Evolutionary conservation across 805 yeast species (phyloP), one percentile per base, ranked within the genome.

Genomic region (Starmerella bombi): DNA sequence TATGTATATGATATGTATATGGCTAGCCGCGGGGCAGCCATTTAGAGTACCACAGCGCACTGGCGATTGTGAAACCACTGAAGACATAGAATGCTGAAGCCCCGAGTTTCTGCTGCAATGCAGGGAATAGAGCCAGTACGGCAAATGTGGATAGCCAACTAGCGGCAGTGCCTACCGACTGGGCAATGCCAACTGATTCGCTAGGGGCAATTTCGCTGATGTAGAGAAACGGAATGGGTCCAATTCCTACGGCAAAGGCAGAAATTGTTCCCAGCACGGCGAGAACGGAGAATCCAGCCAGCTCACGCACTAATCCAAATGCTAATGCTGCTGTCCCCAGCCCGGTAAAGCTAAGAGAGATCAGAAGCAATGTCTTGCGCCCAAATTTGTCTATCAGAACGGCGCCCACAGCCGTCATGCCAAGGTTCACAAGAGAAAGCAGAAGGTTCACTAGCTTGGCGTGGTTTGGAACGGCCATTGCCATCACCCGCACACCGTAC

Each of bases 141-240:
- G 76, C 50, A 54, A 91, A 88, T 0, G 95, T 84, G 8, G 94
- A 80, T 9, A 82, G 51, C 96, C 96, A 88, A 58, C 88, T 91
- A 64, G 82, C 73, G 12, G 83, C 73, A 0, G 91, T 84, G 10
- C 94, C 97, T 67, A 82, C 79, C 56, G 94, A 78, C 61, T 91
- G 98, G 0, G 97, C 96, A 34, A 75, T 66, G 2, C 86, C 86
- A 42, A 75, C 76, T 2, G 88, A 88, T 44, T 75, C 74, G 2
- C 70, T 62, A 45, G 85, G 93, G 0, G 93, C 79, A n/a, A 88
- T 76, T 57, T 91, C 97, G 5, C 93, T 74, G 9, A 88, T 77
- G 38, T 86, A 61, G 50, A 88, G 62, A 62, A 91, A 88, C 32
- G 98, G 98, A 40, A 91, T 85, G 5, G 98, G 98, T 0, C 98